Conservation (phyloP, 75 land plant genomes). For the Sequoia sempervirens region DNA sequence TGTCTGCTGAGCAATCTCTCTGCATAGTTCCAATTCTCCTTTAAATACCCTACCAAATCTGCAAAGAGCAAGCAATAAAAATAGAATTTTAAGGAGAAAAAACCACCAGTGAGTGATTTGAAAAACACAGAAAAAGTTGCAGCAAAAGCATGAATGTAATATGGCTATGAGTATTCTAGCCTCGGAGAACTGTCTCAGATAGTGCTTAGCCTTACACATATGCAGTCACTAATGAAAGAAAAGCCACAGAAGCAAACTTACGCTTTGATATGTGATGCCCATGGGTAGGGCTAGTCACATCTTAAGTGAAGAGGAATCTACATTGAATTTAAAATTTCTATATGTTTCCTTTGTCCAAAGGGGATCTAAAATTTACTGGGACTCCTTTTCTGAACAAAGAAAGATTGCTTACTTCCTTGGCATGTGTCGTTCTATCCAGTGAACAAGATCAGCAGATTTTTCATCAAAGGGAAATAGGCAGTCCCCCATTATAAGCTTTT, state of each 20-base stretch:
- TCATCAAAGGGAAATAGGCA: slow-evolving; percentile 6
- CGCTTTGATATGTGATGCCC: neutral
- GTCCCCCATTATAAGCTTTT: slow-evolving; percentile 3
- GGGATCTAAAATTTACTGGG: neutral
- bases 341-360: neutral
- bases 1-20: slow-evolving; percentile 63
- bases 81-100: neutral
- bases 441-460: slow-evolving; percentile 31
- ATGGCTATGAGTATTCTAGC: neutral
- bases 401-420: slow-evolving; percentile 52
- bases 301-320: neutral
- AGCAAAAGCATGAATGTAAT: neutral
- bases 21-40: slow-evolving; percentile 77
- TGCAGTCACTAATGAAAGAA: neutral
- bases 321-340: neutral
- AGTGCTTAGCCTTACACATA: neutral
- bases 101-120: neutral
- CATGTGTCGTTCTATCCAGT: slow-evolving; percentile 50
- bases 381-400: neutral
- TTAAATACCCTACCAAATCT: slow-evolving; percentile 83
- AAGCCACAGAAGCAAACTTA: neutral
- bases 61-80: slow-evolving; percentile 6
- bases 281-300: neutral
- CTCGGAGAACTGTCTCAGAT: neutral
- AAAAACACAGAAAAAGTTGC: neutral